Percentiles rank a stretch among this genome's conserved stretches.
Conservation (phyloP, 805 yeast species). For the Ogataea ganodermae region DNA sequence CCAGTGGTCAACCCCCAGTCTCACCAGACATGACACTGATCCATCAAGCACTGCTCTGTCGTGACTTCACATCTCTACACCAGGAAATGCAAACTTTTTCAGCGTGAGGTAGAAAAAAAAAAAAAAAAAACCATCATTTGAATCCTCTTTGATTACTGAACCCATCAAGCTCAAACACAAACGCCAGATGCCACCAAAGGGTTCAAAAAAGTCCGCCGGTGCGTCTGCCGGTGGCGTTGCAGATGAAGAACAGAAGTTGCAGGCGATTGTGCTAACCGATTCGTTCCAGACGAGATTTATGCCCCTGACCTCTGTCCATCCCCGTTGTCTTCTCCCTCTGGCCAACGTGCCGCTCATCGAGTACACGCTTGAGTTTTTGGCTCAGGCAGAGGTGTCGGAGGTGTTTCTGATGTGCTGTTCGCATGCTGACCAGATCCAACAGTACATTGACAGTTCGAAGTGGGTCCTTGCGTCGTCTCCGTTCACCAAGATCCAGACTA, state of each 20-base stretch:
- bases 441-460: slow-evolving; percentile 71
- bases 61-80: too few species aligned
- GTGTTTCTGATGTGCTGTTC: slow-evolving; percentile 88
- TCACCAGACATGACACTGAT: too few species aligned
- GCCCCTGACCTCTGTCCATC: slow-evolving; percentile 85
- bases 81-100: too few species aligned
- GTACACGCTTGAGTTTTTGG: slow-evolving; percentile 91
- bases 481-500: slow-evolving; percentile 71
- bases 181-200: slow-evolving; percentile 28
- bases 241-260: slow-evolving; percentile 72
- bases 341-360: slow-evolving; percentile 94
- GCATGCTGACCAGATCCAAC: slow-evolving; percentile 86
- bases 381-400: slow-evolving; percentile 86
- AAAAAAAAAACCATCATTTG: not conserved
- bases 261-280: slow-evolving; percentile 93
- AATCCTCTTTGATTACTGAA: too few species aligned
- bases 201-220: slow-evolving; percentile 14
- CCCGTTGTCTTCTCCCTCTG: slow-evolving; percentile 88
- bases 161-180: too few species aligned
- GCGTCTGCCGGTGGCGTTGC: slow-evolving; percentile 3
- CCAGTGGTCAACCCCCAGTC: too few species aligned
- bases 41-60: too few species aligned
- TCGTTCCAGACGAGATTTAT: slow-evolving; percentile 89
- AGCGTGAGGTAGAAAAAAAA: too few species aligned
- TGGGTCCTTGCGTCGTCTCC: slow-evolving; percentile 76